Percentiles rank a stretch among this genome's conserved stretches.
Evolutionary conservation across 352 stramenopile species (phyloP).

Genomic region (Pythium diclinum): DNA sequence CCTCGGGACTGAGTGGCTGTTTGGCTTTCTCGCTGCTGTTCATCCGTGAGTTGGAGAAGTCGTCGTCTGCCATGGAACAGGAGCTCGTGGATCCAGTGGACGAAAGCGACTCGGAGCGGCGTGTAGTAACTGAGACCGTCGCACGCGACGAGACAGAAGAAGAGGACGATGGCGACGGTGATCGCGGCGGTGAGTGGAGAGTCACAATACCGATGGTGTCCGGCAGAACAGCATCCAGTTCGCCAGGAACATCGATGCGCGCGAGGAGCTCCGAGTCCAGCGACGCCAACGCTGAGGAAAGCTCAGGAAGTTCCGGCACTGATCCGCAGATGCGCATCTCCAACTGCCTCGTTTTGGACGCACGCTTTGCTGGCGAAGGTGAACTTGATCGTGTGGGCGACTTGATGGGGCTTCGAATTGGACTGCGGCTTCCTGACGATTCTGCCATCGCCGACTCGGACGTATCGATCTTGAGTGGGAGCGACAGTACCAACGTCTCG

Average conservation of each 20-base stretch:
- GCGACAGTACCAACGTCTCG: conserved; percentile 35
- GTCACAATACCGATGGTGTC: conserved; percentile 7
- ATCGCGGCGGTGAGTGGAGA: conserved; percentile 3
- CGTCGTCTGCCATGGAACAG: not conserved
- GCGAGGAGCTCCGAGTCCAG: conserved; percentile 19
- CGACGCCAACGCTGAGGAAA: not conserved
- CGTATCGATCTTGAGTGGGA: conserved; percentile 17
- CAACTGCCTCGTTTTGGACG: conserved; percentile 22
- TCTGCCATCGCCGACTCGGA: not conserved
- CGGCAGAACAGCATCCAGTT: not conserved
- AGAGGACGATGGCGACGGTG: conserved; percentile 1
- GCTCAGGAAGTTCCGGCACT: conserved; percentile 2
- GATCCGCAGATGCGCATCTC: conserved; percentile 32
- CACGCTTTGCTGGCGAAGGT: conserved; percentile 16
- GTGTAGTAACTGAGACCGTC: not conserved
- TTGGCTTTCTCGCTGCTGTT: not conserved
- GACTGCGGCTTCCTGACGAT: conserved; percentile 2
- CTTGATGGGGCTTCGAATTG: conserved; percentile 15
- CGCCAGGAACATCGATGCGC: not conserved
- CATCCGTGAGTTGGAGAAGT: not conserved
- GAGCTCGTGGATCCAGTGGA: conserved; percentile 4
- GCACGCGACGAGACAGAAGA: not conserved
- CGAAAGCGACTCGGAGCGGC: conserved; percentile 17
- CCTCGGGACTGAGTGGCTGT: not conserved
- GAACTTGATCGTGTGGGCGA: not conserved